phyloP scores from a whole-genome alignment of 768 basidiomycete species.

The Tylopilus subfusipes region DNA sequence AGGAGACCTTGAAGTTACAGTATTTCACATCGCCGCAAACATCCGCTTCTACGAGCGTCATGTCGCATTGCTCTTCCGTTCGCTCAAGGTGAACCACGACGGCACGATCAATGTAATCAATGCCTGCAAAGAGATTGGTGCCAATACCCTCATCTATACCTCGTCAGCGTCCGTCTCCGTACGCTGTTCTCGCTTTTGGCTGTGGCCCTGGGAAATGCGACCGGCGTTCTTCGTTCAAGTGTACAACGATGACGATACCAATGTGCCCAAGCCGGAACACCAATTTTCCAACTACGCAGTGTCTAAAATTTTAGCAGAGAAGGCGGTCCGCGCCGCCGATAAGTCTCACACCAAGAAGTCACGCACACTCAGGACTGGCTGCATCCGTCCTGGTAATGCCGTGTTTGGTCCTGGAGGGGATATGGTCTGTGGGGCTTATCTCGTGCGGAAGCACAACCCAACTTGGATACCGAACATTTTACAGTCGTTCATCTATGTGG shows the following conservation, averaged over 20 bases:
- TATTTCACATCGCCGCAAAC: constrained; percentile 75
- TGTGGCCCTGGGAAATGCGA: constrained; percentile 73
- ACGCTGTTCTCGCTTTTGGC: constrained; percentile 54
- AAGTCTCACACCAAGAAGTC: constrained; percentile 29
- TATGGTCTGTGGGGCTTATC: constrained; percentile 60
- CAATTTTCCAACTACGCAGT: constrained; percentile 76
- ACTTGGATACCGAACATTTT: constrained; percentile 58
- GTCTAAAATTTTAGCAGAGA: constrained; percentile 60
- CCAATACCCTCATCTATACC: constrained; percentile 60
- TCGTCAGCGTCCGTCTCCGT: constrained; percentile 68
- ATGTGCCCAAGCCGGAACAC: constrained; percentile 49
- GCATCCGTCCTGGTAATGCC: constrained; percentile 75
- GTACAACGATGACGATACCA: constrained; percentile 56
- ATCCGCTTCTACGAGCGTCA: constrained; percentile 77
- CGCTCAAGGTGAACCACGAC: constrained; percentile 58
- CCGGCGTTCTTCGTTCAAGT: constrained; percentile 59
- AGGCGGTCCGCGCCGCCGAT: constrained; percentile 42
- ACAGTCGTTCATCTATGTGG: constrained; percentile 69
- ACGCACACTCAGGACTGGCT: constrained; percentile 57
- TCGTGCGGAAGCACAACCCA: constrained; percentile 55
- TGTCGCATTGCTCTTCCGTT: constrained; percentile 46
- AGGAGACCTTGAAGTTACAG: constrained; percentile 42
- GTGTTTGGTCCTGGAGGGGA: constrained; percentile 76
- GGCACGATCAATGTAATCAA: constrained; percentile 68
- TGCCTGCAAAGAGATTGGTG: constrained; percentile 54